Conservation (phyloP, 257 asterid species). For the Verbena officinalis region DNA sequence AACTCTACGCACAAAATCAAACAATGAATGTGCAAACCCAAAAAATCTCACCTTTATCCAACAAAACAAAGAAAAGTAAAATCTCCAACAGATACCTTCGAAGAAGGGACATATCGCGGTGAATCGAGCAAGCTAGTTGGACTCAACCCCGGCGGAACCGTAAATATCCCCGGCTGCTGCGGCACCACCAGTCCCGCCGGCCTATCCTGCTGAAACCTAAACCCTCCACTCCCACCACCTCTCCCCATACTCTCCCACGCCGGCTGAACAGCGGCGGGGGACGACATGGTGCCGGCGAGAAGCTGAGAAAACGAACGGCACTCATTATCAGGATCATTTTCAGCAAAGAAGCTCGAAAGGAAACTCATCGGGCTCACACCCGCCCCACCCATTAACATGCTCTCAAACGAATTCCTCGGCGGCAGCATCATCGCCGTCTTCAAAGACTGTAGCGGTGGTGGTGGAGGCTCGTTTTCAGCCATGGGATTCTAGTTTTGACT, state of each 20-base stretch:
- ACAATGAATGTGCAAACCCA: too few species aligned
- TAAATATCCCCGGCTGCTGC: slow-evolving; percentile 51
- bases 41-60: too few species aligned
- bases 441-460: slow-evolving; percentile 30
- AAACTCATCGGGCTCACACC: slow-evolving; percentile 61
- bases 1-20: too few species aligned
- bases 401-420: slow-evolving; percentile 48
- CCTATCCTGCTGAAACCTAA: slow-evolving; percentile 52
- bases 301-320: slow-evolving; percentile 78
- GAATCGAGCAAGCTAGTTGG: slow-evolving; percentile 81
- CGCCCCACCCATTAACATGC: slow-evolving; percentile 42
- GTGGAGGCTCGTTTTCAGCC: slow-evolving; percentile 54
- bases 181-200: slow-evolving; percentile 55
- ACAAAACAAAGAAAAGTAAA: neutral
- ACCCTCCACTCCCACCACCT: slow-evolving; percentile 34
- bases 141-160: slow-evolving; percentile 76
- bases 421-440: slow-evolving; percentile 59
- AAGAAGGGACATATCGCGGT: slow-evolving; percentile 53
- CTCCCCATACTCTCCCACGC: slow-evolving; percentile 10
- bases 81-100: slow-evolving; percentile 47
- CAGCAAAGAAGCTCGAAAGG: slow-evolving; percentile 59
- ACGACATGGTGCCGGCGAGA: slow-evolving; percentile 49
- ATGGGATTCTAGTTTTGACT: slow-evolving; percentile 36
- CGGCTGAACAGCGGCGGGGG: slow-evolving; percentile 8
- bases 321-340: slow-evolving; percentile 54